Evolutionary conservation across 2,329 filamentous ascomycete genomes (phyloP).

Genomic region (Aspergillus clavatus): DNA sequence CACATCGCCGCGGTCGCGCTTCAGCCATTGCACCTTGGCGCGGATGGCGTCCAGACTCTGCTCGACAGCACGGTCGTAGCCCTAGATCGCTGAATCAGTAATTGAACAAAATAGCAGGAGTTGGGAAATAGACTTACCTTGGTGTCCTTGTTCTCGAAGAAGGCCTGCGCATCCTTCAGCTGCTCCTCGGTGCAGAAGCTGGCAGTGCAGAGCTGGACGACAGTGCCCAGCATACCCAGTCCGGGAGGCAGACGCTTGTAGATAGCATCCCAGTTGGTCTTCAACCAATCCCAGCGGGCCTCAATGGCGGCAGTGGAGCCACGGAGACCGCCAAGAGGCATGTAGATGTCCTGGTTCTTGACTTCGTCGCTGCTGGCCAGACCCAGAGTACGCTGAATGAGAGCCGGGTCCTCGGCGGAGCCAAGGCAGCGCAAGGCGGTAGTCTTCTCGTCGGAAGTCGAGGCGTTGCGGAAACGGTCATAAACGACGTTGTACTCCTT

Average conservation of each 20-base stretch:
- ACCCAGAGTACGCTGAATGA: constrained; percentile 75
- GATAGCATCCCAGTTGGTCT: constrained; percentile 81
- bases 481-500: constrained; percentile 79
- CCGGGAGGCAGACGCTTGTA: constrained; percentile 78
- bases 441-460: constrained; percentile 83
- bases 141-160: constrained; percentile 77
- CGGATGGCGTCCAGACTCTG: constrained; percentile 81
- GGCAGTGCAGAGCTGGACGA: constrained; percentile 76
- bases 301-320: constrained; percentile 72
- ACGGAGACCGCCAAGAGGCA: constrained; percentile 75
- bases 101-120: neutral
- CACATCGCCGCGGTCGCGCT: constrained; percentile 74
- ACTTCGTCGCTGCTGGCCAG: constrained; percentile 74
- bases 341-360: constrained; percentile 91
- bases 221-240: constrained; percentile 75
- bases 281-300: constrained; percentile 78
- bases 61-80: constrained; percentile 82
- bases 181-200: constrained; percentile 76
- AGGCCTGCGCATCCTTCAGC: constrained; percentile 67
- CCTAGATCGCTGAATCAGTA: constrained; percentile 33
- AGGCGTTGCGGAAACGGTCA: constrained; percentile 68
- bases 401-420: constrained; percentile 67
- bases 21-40: constrained; percentile 78
- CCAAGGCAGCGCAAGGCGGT: constrained; percentile 81
- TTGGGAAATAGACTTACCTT: constrained; percentile 50